Conservation (phyloP, 2,329 filamentous ascomycete genomes). For the Dichotomopilus funicola region DNA sequence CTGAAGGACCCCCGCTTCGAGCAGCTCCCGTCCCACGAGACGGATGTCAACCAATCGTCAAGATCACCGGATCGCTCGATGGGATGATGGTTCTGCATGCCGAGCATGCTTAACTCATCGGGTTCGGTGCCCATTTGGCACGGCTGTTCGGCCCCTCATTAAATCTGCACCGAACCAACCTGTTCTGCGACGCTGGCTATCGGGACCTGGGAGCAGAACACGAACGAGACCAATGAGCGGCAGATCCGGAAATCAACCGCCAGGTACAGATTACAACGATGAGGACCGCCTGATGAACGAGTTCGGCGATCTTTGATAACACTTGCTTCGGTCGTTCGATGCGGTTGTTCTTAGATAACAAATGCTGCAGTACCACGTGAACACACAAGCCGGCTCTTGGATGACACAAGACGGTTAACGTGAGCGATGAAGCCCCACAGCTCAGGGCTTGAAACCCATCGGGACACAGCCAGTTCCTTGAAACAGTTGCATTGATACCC, state of each 20-base stretch:
- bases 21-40: constrained; percentile 9
- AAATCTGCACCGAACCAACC: not conserved
- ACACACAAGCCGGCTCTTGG: too few relatives aligned
- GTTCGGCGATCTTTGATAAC: not conserved
- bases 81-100: constrained; percentile 4
- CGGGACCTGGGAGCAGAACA: not conserved
- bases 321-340: not conserved
- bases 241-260: not conserved
- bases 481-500: too few relatives aligned
- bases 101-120: constrained; percentile 5
- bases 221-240: not conserved
- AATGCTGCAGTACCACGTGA: too few relatives aligned
- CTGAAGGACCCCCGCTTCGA: constrained; percentile 3
- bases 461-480: too few relatives aligned
- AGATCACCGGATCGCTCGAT: constrained; percentile 19
- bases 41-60: constrained; percentile 15
- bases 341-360: too few relatives aligned
- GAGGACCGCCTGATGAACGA: not conserved
- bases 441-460: too few relatives aligned
- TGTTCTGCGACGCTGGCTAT: not conserved
- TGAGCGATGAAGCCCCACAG: too few relatives aligned
- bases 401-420: too few relatives aligned
- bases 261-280: not conserved
- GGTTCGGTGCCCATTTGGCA: not conserved
- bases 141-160: too few relatives aligned